Evolutionary conservation across 768 basidiomycete species (phyloP), one percentile per base, ranked within the genome.

Genomic region (Phallus indusiatus): DNA sequence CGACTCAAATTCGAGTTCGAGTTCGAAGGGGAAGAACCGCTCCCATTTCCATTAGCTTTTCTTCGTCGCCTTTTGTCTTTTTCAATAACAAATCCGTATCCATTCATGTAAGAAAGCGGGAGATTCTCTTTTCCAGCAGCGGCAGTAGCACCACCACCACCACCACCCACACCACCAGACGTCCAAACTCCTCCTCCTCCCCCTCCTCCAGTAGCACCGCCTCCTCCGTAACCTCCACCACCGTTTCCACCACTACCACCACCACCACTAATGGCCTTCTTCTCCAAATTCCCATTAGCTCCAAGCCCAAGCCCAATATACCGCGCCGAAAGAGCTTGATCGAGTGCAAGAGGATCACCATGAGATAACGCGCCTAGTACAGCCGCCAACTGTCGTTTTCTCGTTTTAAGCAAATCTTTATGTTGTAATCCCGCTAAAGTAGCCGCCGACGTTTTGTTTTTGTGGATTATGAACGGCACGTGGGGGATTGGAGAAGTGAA

Each of bases 271-370:
- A 3, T 28, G 28, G 28, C 28, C 49, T 48, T 57, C 56, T 33
- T 50, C 33, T 16, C 71, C 69, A 49, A 73, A 74, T 63, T 74
- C 77, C 57, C 76, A 66, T 58, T 65, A 59, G 16, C 66, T 64
- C 50, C 70, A 70, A 55, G 66, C 65, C 7, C 70, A 52, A 52
- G 69, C 70, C 47, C 46, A 16, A 70, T 64, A 57, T 72, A 71
- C 60, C 63, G 68, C 12, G 77, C 78, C 42, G 83, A 83, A 49
- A 92, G 73, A 24, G 89, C 90, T 69, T 86, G 85, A 67, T 92
- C 89, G 28, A 91, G 73, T 36, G 87, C 86, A 47, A 90, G 75
- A 14, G 83, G 80, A 70, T 89, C 84, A 17, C 81, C 81, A 64
- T 80, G 77, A 9, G 85, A 81, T 56, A 86, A 68, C 22, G 83